Percentiles rank a stretch among this genome's conserved stretches.
Conservation (phyloP, 148 eudicot genomes). For the Silene uniflora region DNA sequence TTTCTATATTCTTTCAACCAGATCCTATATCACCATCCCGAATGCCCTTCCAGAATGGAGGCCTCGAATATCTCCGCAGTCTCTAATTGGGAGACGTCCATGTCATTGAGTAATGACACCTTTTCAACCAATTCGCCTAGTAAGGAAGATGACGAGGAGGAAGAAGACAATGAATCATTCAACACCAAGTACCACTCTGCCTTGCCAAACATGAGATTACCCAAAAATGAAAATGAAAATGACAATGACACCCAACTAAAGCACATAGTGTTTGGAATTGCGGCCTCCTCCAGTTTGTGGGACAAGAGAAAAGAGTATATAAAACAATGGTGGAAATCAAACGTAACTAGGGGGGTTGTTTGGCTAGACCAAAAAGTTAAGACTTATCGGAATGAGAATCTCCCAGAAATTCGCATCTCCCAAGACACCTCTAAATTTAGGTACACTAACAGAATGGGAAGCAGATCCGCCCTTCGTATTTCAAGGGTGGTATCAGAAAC, state of each 20-base stretch:
- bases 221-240: neutral
- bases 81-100: neutral
- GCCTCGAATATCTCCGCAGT: neutral
- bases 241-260: slow-evolving; percentile 32
- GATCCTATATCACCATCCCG: slow-evolving; percentile 28
- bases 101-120: neutral
- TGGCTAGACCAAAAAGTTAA: slow-evolving; percentile 46
- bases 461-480: slow-evolving; percentile 43
- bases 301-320: slow-evolving; percentile 52
- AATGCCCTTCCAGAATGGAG: neutral
- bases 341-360: slow-evolving; percentile 52
- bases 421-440: slow-evolving; percentile 33
- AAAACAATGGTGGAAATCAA: slow-evolving; percentile 59
- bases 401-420: slow-evolving; percentile 47
- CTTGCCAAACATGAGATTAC: neutral
- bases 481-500: slow-evolving; percentile 53
- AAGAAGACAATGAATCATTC: neutral
- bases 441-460: slow-evolving; percentile 42
- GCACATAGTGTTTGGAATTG: slow-evolving; percentile 60
- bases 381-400: slow-evolving; percentile 22
- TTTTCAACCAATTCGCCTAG: neutral
- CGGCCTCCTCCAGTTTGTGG: slow-evolving; percentile 52
- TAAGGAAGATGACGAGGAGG: neutral
- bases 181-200: neutral
- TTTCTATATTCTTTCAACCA: slow-evolving; percentile 42